Conservation (phyloP, 129 eudicot species). For the Silybum marianum region DNA sequence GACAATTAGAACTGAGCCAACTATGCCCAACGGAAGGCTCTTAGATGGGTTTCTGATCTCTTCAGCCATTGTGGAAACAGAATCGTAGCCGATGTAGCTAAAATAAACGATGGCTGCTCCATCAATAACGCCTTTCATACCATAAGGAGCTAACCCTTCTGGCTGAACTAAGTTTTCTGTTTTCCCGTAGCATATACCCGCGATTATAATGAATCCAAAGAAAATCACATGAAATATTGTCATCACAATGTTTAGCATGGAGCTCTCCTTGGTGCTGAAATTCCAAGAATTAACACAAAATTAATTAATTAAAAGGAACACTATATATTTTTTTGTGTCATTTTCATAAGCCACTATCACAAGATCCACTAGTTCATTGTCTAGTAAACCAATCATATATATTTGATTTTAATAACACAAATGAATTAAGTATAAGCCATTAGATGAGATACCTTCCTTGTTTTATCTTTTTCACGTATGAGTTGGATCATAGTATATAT, state of each 20-base stretch:
- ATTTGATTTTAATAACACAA: constrained; percentile 24
- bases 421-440: constrained; percentile 19
- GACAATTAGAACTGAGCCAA: constrained; percentile 64
- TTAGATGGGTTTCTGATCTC: constrained; percentile 63
- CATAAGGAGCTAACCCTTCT: constrained; percentile 62
- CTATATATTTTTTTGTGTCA: constrained; percentile 15
- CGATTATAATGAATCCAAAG: constrained; percentile 65
- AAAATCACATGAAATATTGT: constrained; percentile 67
- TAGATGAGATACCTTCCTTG: constrained; percentile 14
- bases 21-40: constrained; percentile 67
- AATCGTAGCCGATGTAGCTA: constrained; percentile 80
- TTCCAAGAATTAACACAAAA: constrained; percentile 3
- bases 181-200: constrained; percentile 64
- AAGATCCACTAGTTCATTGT: constrained; percentile 35
- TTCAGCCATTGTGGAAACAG: constrained; percentile 90
- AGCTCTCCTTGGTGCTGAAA: constrained; percentile 89
- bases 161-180: constrained; percentile 63
- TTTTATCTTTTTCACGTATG: not conserved
- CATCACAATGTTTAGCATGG: constrained; percentile 66
- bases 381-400: constrained; percentile 16
- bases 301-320: not conserved
- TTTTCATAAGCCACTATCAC: constrained; percentile 45
- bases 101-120: constrained; percentile 84
- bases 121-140: constrained; percentile 61
- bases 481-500: constrained; percentile 7